Evolutionary conservation across 208 protist genomes (phyloP).

Genomic region (Herpetomonas samuelpessoai): DNA sequence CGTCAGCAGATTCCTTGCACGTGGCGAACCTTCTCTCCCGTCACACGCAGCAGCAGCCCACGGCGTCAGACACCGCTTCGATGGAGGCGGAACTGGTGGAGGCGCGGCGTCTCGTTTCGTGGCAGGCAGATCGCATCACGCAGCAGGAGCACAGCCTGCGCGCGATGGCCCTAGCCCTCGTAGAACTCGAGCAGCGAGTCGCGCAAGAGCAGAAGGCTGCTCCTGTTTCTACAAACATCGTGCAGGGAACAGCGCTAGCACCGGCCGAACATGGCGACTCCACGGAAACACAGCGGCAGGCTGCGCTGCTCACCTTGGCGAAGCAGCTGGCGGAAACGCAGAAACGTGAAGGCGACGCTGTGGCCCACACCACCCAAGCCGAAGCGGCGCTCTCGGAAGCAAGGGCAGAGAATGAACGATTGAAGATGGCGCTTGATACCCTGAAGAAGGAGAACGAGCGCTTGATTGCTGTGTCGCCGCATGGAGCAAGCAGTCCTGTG

Average conservation of each 20-base stretch:
- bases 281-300: slow-evolving; percentile 2
- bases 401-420: not conserved
- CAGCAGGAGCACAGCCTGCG: not conserved
- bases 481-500: too few relatives aligned
- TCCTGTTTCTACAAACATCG: too few relatives aligned
- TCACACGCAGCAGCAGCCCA: too few relatives aligned
- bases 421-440: not conserved
- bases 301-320: not conserved
- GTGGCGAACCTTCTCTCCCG: not conserved
- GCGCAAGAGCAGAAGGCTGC: too few relatives aligned
- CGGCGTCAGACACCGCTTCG: too few relatives aligned
- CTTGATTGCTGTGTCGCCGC: not conserved
- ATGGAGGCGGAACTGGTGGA: too few relatives aligned
- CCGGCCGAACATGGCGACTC: too few relatives aligned
- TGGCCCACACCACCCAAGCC: not conserved
- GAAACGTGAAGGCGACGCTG: not conserved
- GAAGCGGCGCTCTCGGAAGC: not conserved
- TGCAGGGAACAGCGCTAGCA: too few relatives aligned
- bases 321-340: not conserved
- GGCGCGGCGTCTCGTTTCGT: too few relatives aligned
- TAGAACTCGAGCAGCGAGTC: not conserved
- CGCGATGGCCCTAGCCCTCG: not conserved
- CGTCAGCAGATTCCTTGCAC: slow-evolving; percentile 3
- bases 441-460: not conserved
- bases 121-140: not conserved